phyloP scores from a whole-genome alignment of 1,284 basidiomycete genomes.

The Naganishia cerealis region DNA sequence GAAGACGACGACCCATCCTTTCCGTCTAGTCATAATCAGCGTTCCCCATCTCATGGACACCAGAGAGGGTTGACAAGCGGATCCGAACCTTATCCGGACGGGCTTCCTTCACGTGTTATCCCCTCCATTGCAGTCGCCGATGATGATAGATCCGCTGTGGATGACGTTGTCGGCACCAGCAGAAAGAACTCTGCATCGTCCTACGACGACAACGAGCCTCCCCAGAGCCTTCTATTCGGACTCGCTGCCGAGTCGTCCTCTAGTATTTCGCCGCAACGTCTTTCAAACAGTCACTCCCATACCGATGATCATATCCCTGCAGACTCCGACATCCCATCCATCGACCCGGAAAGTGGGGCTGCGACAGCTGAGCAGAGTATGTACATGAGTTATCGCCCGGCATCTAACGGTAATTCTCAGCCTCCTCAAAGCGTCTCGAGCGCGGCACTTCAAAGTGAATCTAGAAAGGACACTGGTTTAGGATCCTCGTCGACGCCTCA shows the following conservation, averaged over 20 bases:
- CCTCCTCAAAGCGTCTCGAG: conserved; percentile 13
- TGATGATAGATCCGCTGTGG: background rate
- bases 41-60: background rate
- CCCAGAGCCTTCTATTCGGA: conserved; percentile 78
- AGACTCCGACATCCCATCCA: conserved; percentile 23
- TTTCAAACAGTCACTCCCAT: background rate
- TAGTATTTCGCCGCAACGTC: conserved; percentile 24
- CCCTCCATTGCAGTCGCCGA: background rate
- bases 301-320: conserved; percentile 2
- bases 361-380: conserved; percentile 3
- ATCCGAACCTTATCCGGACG: conserved; percentile 14
- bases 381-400: conserved; percentile 39
- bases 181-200: conserved; percentile 20
- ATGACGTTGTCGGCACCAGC: background rate
- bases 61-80: conserved; percentile 2
- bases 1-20: conserved; percentile 16
- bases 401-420: conserved; percentile 39
- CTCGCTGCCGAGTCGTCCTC: conserved; percentile 44
- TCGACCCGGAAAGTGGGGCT: conserved; percentile 8
- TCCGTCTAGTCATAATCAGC: background rate
- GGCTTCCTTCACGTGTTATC: conserved; percentile 3
- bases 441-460: background rate
- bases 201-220: conserved; percentile 72
- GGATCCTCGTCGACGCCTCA: conserved; percentile 29
- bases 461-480: background rate